Conservation (phyloP, 352 stramenopile species). For the Peronospora destructor region DNA sequence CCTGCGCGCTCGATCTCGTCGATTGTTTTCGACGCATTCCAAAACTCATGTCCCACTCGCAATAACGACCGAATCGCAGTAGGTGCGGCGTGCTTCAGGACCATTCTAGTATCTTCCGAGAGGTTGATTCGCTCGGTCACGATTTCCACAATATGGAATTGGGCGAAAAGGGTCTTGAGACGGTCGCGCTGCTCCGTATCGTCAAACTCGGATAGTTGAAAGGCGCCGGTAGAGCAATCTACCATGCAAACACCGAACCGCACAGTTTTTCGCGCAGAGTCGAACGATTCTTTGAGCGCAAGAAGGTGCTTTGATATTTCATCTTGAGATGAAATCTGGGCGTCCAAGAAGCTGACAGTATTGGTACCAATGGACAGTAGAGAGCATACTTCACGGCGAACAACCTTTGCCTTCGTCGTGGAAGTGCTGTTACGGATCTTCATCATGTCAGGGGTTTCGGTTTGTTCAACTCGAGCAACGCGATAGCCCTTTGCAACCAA, state of each 20-base stretch:
- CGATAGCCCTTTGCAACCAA: constrained; percentile 95
- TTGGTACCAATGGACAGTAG: constrained; percentile 94
- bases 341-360: constrained; percentile 93
- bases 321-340: constrained; percentile 47
- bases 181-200: constrained; percentile 93
- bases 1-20: constrained; percentile 83
- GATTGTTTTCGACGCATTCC: constrained; percentile 84
- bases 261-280: constrained; percentile 38
- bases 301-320: constrained; percentile 55
- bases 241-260: constrained; percentile 93
- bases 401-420: constrained; percentile 78
- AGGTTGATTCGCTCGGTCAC: constrained; percentile 67
- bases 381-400: constrained; percentile 93
- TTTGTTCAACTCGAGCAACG: constrained; percentile 98
- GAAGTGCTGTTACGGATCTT: constrained; percentile 88
- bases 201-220: constrained; percentile 96
- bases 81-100: constrained; percentile 71
- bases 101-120: constrained; percentile 52
- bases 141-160: constrained; percentile 82
- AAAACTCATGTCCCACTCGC: constrained; percentile 79
- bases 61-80: constrained; percentile 57
- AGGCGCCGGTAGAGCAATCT: constrained; percentile 88
- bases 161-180: constrained; percentile 93
- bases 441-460: constrained; percentile 96
- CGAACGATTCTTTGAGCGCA: constrained; percentile 65